phyloP scores from a whole-genome alignment of 768 basidiomycete species.

The Lactarius trivialis region DNA sequence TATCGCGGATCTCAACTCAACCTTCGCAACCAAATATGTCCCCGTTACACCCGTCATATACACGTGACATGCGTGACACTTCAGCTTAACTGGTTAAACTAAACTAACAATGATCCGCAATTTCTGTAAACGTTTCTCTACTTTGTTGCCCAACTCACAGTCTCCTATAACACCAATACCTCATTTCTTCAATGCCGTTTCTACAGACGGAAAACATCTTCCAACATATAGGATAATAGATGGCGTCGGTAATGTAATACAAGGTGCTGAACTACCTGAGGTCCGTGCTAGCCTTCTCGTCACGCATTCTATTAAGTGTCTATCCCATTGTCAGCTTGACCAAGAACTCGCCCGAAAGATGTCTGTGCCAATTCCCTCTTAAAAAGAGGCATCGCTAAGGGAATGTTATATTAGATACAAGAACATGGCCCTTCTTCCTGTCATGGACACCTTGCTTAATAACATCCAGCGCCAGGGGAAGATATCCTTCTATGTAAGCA shows the following conservation, averaged over 20 bases:
- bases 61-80: not conserved
- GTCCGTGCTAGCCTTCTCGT: constrained; percentile 34
- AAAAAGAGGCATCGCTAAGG: not conserved
- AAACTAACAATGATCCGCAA: constrained; percentile 23
- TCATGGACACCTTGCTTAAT: constrained; percentile 81
- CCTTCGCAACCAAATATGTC: not conserved
- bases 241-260: constrained; percentile 64
- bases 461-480: constrained; percentile 93
- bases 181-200: constrained; percentile 76
- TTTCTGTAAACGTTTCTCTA: constrained; percentile 1
- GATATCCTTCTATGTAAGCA: constrained; percentile 79
- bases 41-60: not conserved
- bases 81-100: constrained; percentile 15
- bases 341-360: constrained; percentile 58
- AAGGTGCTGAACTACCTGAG: constrained; percentile 71
- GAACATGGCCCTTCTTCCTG: constrained; percentile 73
- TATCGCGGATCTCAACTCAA: not conserved
- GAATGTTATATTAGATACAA: constrained; percentile 46
- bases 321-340: constrained; percentile 45
- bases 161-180: constrained; percentile 66
- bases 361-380: constrained; percentile 31
- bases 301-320: not conserved
- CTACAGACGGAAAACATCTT: constrained; percentile 53
- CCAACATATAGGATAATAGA: constrained; percentile 86
- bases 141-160: constrained; percentile 35